Percentiles rank a stretch among this genome's conserved stretches.
These are phyloP conservation scores for Penicillium diatomitis DNA, from an alignment of 495 filamentous ascomycete species.

Conservation along the genomic window DNA sequence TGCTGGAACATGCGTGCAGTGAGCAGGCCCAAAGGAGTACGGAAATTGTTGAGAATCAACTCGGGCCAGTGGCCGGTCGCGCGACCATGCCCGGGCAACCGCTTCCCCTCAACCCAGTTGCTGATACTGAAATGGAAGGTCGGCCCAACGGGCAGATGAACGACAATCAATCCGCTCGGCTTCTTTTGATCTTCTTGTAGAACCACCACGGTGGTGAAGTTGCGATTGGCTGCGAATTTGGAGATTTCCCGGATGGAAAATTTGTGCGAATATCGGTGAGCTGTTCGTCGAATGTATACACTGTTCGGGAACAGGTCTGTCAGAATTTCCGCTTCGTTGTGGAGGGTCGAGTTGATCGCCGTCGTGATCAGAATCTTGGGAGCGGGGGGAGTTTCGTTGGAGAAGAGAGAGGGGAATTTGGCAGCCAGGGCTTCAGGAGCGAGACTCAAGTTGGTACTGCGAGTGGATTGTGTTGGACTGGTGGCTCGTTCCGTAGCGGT, in stretches of 20 bases:
- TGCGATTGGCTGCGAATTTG: conserved; percentile 69
- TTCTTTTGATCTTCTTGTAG: conserved; percentile 79
- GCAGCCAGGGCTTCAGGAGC: conserved; percentile 58
- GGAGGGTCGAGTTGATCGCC: conserved; percentile 71
- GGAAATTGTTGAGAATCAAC: conserved; percentile 90
- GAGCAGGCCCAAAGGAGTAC: conserved; percentile 84
- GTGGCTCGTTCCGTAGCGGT: conserved; percentile 46
- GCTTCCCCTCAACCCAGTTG: conserved; percentile 79
- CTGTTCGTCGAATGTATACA: conserved; percentile 75
- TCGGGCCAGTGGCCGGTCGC: conserved; percentile 87
- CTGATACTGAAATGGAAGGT: conserved; percentile 80
- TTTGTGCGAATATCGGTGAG: conserved; percentile 71
- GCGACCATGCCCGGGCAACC: conserved; percentile 78
- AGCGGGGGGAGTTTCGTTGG: conserved; percentile 41
- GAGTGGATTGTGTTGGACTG: conserved; percentile 52
- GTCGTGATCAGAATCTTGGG: conserved; percentile 90
- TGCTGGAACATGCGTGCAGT: conserved; percentile 77
- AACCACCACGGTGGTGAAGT: conserved; percentile 71
- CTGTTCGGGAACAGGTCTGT: conserved; percentile 77
- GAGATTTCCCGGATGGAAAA: conserved; percentile 86
- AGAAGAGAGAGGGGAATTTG: conserved; percentile 79
- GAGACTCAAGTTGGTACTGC: conserved; percentile 61
- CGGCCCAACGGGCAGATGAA: conserved; percentile 76
- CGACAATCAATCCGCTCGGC: conserved; percentile 64
- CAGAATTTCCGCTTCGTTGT: conserved; percentile 69